Conservation (phyloP, 345 rosid genomes). For the Camelina neglecta region DNA sequence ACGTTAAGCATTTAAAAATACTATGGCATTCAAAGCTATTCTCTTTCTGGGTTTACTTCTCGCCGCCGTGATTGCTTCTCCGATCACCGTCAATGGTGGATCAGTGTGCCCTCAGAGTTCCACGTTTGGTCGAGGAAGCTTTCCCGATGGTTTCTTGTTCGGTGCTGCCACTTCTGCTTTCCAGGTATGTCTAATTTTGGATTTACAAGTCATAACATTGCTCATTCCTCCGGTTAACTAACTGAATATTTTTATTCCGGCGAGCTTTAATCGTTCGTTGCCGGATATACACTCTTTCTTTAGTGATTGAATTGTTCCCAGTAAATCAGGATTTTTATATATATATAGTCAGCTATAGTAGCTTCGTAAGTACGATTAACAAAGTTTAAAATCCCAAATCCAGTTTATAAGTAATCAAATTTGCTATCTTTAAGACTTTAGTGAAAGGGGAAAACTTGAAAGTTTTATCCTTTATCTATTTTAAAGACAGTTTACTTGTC, state of each 20-base stretch:
- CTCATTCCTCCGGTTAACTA: not conserved
- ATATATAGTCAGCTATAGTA: not conserved
- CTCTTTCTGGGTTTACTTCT: constrained; percentile 38
- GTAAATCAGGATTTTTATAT: too few relatives aligned
- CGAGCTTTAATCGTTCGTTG: not conserved
- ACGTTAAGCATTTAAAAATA: not conserved
- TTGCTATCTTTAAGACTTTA: not conserved
- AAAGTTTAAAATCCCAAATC: not conserved
- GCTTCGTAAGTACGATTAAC: constrained; percentile 10
- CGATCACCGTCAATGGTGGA: constrained; percentile 30
- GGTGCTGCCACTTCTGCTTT: constrained; percentile 50
- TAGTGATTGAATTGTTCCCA: too few relatives aligned
- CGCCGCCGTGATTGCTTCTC: constrained; percentile 28
- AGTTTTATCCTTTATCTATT: constrained; percentile 13
- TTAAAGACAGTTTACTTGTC: constrained; percentile 2
- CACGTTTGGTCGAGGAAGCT: constrained; percentile 44
- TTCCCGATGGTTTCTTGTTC: constrained; percentile 45
- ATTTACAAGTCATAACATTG: constrained; percentile 1
- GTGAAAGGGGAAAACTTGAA: not conserved
- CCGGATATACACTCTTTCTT: not conserved
- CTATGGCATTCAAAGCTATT: constrained; percentile 30
- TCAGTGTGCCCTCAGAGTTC: constrained; percentile 34
- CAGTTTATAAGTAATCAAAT: not conserved
- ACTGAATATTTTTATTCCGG: constrained; percentile 3
- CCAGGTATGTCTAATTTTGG: constrained; percentile 36